A percentile compares a stretch with the other conserved stretches of the same genome.
These are phyloP conservation scores for Paraglomus brasilianum DNA, from an alignment of 192 early-diverging fungal species.

Conservation along the genomic window DNA sequence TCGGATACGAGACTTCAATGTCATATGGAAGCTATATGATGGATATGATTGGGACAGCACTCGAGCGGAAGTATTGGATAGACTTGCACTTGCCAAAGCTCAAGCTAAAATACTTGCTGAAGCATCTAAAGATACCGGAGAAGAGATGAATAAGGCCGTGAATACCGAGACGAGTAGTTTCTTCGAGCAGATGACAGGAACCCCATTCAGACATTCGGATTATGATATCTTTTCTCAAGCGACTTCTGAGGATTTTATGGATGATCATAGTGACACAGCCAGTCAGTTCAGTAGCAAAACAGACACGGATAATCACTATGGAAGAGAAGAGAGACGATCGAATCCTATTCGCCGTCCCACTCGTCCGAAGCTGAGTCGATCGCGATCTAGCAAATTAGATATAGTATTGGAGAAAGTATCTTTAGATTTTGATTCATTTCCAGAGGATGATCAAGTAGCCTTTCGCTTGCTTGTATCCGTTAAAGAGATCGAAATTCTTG, in stretches of 20 bases:
- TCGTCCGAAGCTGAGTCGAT: slow-evolving; percentile 43
- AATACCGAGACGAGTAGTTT: slow-evolving; percentile 10
- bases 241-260: slow-evolving; percentile 34
- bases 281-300: slow-evolving; percentile 40
- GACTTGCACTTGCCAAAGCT: slow-evolving; percentile 6
- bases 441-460: slow-evolving; percentile 43
- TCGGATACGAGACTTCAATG: slow-evolving; percentile 57
- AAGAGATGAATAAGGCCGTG: slow-evolving; percentile 3
- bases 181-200: background rate
- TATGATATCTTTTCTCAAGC: slow-evolving; percentile 11
- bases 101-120: slow-evolving; percentile 22
- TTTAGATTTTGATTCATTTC: slow-evolving; percentile 55
- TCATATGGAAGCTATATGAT: slow-evolving; percentile 65
- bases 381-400: slow-evolving; percentile 52
- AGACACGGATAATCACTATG: slow-evolving; percentile 30
- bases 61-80: slow-evolving; percentile 33
- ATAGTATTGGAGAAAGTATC: slow-evolving; percentile 52
- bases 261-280: slow-evolving; percentile 38
- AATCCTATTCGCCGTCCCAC: slow-evolving; percentile 20
- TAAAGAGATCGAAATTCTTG: slow-evolving; percentile 71
- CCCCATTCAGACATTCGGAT: slow-evolving; percentile 2
- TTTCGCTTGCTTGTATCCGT: slow-evolving; percentile 51
- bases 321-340: slow-evolving; percentile 21
- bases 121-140: background rate
- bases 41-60: slow-evolving; percentile 66